phyloP scores from a whole-genome alignment of 768 basidiomycete species.

The Boletales sp. region DNA sequence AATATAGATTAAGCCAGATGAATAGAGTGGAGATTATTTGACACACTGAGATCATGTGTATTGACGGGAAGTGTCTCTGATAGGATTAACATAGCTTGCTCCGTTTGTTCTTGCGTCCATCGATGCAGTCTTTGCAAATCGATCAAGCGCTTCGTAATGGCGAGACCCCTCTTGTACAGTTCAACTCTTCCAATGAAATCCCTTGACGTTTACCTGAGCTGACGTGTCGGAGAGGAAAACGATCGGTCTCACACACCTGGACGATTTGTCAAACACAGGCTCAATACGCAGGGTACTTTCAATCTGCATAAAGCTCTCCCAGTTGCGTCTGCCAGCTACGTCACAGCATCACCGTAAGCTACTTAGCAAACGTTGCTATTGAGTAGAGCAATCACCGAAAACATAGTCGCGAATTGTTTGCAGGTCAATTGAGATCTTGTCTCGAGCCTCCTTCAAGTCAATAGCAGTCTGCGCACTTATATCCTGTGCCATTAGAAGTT shows the following conservation, averaged over 20 bases:
- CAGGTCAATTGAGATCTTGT: conserved; percentile 40
- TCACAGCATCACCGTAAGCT: not conserved
- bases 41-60: conserved; percentile 36
- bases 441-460: conserved; percentile 52
- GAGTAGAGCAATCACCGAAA: conserved; percentile 38
- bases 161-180: conserved; percentile 50
- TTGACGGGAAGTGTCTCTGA: conserved; percentile 53
- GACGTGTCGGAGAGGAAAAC: not conserved
- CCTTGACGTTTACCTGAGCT: conserved; percentile 30
- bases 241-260: conserved; percentile 36
- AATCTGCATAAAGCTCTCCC: conserved; percentile 46
- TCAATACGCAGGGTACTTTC: conserved; percentile 49
- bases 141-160: conserved; percentile 51
- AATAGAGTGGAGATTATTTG: conserved; percentile 19
- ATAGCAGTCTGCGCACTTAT: conserved; percentile 43
- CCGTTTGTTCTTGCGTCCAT: conserved; percentile 50
- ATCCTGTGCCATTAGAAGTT: conserved; percentile 14
- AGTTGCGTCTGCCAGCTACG: conserved; percentile 47
- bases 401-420: conserved; percentile 45
- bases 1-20: conserved; percentile 3
- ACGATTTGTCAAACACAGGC: conserved; percentile 55
- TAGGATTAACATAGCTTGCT: conserved; percentile 42
- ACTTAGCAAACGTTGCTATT: not conserved
- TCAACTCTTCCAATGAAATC: conserved; percentile 58
- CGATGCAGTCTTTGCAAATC: conserved; percentile 53